A percentile compares a stretch with the other conserved stretches of the same genome.
Conservation (phyloP, 768 basidiomycete species). For the Trametes villosa region DNA sequence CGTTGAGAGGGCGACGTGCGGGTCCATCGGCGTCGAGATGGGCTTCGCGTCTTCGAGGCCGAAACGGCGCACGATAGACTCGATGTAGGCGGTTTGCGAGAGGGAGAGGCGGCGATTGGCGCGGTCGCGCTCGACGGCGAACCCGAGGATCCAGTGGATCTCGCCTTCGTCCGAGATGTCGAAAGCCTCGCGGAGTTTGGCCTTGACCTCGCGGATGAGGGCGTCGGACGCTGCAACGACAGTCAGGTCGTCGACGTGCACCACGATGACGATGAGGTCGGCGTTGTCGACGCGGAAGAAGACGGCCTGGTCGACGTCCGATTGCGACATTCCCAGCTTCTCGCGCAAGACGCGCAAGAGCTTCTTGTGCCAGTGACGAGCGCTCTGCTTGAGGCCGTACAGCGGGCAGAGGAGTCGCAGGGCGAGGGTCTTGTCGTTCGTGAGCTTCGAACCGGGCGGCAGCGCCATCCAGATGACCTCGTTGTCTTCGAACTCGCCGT, state of each 20-base stretch:
- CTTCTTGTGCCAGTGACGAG: slow-evolving; percentile 14
- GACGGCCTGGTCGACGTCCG: background rate
- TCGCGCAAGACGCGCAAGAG: background rate
- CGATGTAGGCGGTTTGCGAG: slow-evolving; percentile 29
- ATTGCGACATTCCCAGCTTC: background rate
- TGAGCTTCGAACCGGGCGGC: slow-evolving; percentile 22
- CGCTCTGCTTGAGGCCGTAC: slow-evolving; percentile 24
- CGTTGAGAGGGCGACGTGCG: background rate
- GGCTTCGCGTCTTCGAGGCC: slow-evolving; percentile 29
- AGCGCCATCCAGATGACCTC: slow-evolving; percentile 48
- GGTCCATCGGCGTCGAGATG: slow-evolving; percentile 27
- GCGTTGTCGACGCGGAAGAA: background rate
- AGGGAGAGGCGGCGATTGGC: slow-evolving; percentile 15
- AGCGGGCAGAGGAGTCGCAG: background rate
- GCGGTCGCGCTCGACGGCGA: slow-evolving; percentile 20
- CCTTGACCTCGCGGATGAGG: background rate
- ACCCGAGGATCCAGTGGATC: slow-evolving; percentile 4
- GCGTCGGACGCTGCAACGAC: background rate
- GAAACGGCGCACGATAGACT: slow-evolving; percentile 27
- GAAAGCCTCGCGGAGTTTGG: background rate
- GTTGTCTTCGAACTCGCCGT: slow-evolving; percentile 35
- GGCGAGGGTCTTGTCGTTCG: slow-evolving; percentile 1
- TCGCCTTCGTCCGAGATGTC: slow-evolving; percentile 7
- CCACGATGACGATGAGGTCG: background rate
- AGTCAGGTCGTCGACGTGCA: slow-evolving; percentile 16